These are phyloP conservation scores for Coemansia sp. DNA, from an alignment of 192 early-diverging fungal genomes.

Conservation along the genomic window DNA sequence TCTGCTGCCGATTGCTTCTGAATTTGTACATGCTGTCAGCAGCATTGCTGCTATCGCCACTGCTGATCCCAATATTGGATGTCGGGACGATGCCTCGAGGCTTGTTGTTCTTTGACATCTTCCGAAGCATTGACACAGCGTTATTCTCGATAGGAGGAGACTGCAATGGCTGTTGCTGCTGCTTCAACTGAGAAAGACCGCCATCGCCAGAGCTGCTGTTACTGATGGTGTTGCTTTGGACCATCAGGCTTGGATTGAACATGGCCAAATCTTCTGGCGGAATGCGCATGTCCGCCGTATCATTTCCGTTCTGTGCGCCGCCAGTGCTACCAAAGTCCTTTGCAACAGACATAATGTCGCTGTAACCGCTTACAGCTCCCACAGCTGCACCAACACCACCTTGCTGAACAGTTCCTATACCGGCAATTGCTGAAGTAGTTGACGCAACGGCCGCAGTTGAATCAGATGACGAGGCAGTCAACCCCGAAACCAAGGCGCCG, in stretches of 20 bases:
- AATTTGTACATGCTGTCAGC: not conserved
- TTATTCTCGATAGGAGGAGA: constrained; percentile 43
- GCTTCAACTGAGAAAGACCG: not conserved
- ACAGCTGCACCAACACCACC: not conserved
- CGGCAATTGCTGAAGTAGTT: not conserved
- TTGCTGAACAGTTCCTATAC: not conserved
- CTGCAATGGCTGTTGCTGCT: constrained; percentile 19
- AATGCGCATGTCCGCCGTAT: constrained; percentile 19
- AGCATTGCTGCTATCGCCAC: not conserved
- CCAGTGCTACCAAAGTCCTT: not conserved
- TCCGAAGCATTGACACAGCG: constrained; percentile 46
- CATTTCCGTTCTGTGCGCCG: not conserved
- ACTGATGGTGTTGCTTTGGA: constrained; percentile 6
- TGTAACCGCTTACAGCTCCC: not conserved
- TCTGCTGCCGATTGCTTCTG: not conserved
- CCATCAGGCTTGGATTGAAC: constrained; percentile 25
- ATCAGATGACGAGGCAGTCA: not conserved
- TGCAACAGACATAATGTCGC: not conserved
- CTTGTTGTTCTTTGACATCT: constrained; percentile 40
- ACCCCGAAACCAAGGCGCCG: constrained; percentile 6
- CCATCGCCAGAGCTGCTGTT: constrained; percentile 3
- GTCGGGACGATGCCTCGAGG: constrained; percentile 9
- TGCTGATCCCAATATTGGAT: not conserved
- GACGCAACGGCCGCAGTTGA: not conserved
- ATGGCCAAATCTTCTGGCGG: constrained; percentile 25